Percentiles rank a stretch among this genome's conserved stretches.
These are phyloP conservation scores for Aquilaria sinensis DNA, from an alignment of 345 rosid species.

Conservation along the genomic window DNA sequence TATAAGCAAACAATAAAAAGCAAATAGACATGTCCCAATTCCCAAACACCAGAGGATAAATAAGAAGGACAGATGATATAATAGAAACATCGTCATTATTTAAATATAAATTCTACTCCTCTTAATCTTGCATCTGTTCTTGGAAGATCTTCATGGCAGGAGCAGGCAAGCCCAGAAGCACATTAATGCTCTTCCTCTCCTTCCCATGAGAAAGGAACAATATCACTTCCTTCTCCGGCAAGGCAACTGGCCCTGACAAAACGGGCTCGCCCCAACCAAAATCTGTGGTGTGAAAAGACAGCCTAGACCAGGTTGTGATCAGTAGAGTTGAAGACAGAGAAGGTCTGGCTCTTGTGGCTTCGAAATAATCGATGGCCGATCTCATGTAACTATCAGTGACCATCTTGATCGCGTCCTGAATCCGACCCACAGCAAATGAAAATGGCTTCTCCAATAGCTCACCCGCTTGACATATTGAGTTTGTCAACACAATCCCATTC, in stretches of 20 bases:
- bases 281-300: conserved; percentile 60
- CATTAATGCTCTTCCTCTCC: conserved; percentile 66
- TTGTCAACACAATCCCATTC: conserved; percentile 68
- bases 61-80: too few relatives aligned
- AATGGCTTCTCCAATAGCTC: conserved; percentile 53
- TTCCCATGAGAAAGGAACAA: conserved; percentile 73
- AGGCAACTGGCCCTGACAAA: conserved; percentile 65
- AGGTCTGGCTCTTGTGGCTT: conserved; percentile 62
- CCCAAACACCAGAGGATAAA: too few relatives aligned
- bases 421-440: conserved; percentile 50
- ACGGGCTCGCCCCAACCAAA: conserved; percentile 89
- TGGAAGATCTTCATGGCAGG: conserved; percentile 60
- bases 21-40: too few relatives aligned
- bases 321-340: conserved; percentile 62
- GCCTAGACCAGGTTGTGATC: conserved; percentile 80
- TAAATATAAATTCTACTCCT: too few relatives aligned
- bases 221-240: conserved; percentile 80
- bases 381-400: conserved; percentile 72
- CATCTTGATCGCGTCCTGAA: conserved; percentile 64
- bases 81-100: too few relatives aligned
- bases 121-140: conserved; percentile 21
- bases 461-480: conserved; percentile 52
- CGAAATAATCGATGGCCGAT: conserved; percentile 86
- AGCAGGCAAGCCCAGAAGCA: conserved; percentile 74
- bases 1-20: too few relatives aligned